Evolutionary conservation across 1,284 basidiomycete genomes (phyloP).

Genomic region (Rhizopogon hawkerae): DNA sequence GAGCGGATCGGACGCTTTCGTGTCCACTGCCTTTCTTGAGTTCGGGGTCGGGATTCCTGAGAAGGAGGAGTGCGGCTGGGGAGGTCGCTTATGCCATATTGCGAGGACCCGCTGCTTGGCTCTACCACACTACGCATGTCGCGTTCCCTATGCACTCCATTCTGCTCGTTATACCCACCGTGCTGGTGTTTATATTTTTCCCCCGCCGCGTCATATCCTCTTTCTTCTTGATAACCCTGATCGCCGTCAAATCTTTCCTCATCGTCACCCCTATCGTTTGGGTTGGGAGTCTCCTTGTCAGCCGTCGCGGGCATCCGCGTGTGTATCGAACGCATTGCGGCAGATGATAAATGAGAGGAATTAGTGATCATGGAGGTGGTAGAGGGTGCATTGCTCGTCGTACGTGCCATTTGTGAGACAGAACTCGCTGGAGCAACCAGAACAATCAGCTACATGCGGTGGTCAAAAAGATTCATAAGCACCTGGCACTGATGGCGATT

Average conservation of each 20-base stretch:
- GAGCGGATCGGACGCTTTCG: conserved; percentile 14
- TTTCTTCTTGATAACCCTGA: neutral
- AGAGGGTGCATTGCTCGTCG: neutral
- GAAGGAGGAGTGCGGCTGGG: conserved; percentile 15
- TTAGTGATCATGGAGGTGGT: neutral
- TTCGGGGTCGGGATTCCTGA: neutral
- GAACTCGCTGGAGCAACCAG: neutral
- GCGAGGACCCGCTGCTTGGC: conserved; percentile 10
- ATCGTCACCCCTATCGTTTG: conserved; percentile 11
- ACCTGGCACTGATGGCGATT: neutral
- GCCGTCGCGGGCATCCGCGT: conserved; percentile 10
- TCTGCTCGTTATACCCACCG: neutral
- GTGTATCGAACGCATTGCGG: conserved; percentile 8
- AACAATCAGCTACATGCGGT: neutral
- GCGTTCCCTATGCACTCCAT: neutral
- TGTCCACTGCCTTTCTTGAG: conserved; percentile 3
- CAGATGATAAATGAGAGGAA: neutral
- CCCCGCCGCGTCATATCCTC: neutral
- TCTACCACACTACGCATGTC: neutral
- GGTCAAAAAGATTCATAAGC: neutral
- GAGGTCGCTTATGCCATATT: conserved; percentile 24
- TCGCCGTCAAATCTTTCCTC: neutral
- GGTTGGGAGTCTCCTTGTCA: conserved; percentile 13
- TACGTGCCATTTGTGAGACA: neutral
- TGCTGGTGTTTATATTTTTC: neutral